Base-by-base conservation (phyloP, 2,329 filamentous ascomycete species). In the Pseudogymnoascus sp. region DNA sequence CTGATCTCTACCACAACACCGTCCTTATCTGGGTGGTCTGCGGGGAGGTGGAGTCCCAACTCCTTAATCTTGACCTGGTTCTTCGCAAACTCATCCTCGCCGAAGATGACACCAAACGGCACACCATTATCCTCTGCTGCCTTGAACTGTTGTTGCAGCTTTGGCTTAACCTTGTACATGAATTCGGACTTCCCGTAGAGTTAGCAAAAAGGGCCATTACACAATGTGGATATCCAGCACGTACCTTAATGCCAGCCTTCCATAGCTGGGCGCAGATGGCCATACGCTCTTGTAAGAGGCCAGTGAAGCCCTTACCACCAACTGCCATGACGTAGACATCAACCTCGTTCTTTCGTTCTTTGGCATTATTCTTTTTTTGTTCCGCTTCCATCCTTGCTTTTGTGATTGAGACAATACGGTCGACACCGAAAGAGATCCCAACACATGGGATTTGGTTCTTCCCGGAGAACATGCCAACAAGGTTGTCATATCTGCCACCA, bases 271-370 rank as follows among this genome's bases (percentile, higher is more conserved):
- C 83, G 64, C 88, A 88, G 38, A 97, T 83, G 26, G 86, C 80
- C 86, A 97, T 93, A 68, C 93, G 88, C 79, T 97, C 89, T 68
- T 87, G 86, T 62, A 96, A 77, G 67, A 96, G 80, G 53, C 91
- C 91, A 15, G 83, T 88, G 75, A 93, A 93, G 19, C 87, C 89
- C 77, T 93, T 93, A 62, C 90, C 89, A 62, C 91, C 93, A 72
- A 97, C 92, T 0, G 92, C 92, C 92, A 97, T 97, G 71, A 97
- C 89, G 76, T 87, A 97, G 53, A 93, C 92, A 72, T 97, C 93
- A 2, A 93, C 88, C 70, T 95, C 89, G 71, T 88, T 91, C 67
- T 82, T 81, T 67, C 89, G 80, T 61, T 86, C 77, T 31, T 77
- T 69, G 19, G 81, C 76, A n/a, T 77, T 75, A 62, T 78, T 82